Percentiles rank a stretch among this genome's conserved stretches.
Evolutionary conservation across 345 rosid genomes (phyloP).

Genomic region (Brassica rapa): DNA sequence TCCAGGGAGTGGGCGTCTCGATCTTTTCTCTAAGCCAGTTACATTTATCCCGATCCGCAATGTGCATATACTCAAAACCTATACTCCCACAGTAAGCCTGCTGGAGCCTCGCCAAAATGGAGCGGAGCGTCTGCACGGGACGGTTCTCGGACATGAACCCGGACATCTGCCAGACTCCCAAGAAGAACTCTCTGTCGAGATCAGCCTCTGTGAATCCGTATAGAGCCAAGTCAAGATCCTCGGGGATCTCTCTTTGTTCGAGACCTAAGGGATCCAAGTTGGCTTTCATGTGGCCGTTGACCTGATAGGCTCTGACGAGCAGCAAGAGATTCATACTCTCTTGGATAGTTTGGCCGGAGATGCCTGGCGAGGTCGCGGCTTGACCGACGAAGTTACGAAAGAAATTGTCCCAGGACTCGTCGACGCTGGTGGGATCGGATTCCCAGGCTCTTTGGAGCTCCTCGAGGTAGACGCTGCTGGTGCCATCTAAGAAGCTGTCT

Average conservation of each 20-base stretch:
- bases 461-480: conserved; percentile 82
- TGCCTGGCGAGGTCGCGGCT: conserved; percentile 72
- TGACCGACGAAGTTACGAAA: conserved; percentile 82
- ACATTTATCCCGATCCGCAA: conserved; percentile 71
- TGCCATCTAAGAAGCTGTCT: conserved; percentile 76
- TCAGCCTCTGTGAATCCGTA: conserved; percentile 78
- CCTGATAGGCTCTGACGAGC: conserved; percentile 83
- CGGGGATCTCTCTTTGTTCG: conserved; percentile 70
- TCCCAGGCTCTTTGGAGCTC: conserved; percentile 87
- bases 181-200: conserved; percentile 79
- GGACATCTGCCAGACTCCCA: conserved; percentile 85
- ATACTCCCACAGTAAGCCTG: conserved; percentile 86
- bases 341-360: conserved; percentile 84
- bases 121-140: conserved; percentile 79
- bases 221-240: conserved; percentile 68
- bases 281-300: conserved; percentile 86
- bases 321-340: conserved; percentile 82
- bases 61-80: conserved; percentile 85
- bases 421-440: conserved; percentile 67
- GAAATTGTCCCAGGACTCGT: conserved; percentile 91
- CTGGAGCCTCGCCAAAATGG: conserved; percentile 73
- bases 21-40: conserved; percentile 87
- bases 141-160: conserved; percentile 87
- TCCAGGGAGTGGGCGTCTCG: conserved; percentile 74
- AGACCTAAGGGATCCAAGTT: conserved; percentile 69